Percentiles rank a stretch among this genome's conserved stretches.
These are phyloP conservation scores for Zarea fungicola DNA, from an alignment of 2,329 filamentous ascomycete species.

Conservation along the genomic window DNA sequence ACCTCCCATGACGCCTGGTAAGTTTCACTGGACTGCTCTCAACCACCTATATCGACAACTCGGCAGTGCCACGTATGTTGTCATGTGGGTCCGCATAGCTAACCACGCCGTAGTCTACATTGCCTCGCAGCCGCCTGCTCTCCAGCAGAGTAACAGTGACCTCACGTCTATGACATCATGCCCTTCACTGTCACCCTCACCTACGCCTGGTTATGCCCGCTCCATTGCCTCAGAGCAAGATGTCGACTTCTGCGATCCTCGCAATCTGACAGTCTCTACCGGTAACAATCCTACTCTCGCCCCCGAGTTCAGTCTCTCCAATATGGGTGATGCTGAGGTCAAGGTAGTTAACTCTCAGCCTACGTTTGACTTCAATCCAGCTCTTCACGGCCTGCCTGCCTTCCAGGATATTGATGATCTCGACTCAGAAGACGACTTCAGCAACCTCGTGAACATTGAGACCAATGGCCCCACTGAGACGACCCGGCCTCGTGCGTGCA, in stretches of 20 bases:
- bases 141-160: slow-evolving; percentile 61
- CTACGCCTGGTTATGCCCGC: slow-evolving; percentile 65
- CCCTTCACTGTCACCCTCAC: slow-evolving; percentile 82
- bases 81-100: slow-evolving; percentile 22
- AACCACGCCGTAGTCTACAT: slow-evolving; percentile 44
- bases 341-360: slow-evolving; percentile 40
- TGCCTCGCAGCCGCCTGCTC: slow-evolving; percentile 50
- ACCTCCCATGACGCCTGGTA: slow-evolving; percentile 87
- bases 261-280: slow-evolving; percentile 71
- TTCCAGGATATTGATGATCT: slow-evolving; percentile 88
- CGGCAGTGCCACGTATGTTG: background rate
- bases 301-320: slow-evolving; percentile 61
- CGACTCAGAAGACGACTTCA: slow-evolving; percentile 86
- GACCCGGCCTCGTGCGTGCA: slow-evolving; percentile 66
- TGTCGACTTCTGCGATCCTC: slow-evolving; percentile 85
- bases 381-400: slow-evolving; percentile 56
- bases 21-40: slow-evolving; percentile 33
- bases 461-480: slow-evolving; percentile 46
- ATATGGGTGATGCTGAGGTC: slow-evolving; percentile 60
- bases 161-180: slow-evolving; percentile 70
- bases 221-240: slow-evolving; percentile 65
- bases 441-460: slow-evolving; percentile 64
- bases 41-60: background rate
- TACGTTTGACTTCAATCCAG: slow-evolving; percentile 44
- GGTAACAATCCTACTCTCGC: slow-evolving; percentile 43